Evolutionary conservation across 1,284 basidiomycete genomes (phyloP), one percentile per base, ranked within the genome.

Genomic region (Malassezia globosa): DNA sequence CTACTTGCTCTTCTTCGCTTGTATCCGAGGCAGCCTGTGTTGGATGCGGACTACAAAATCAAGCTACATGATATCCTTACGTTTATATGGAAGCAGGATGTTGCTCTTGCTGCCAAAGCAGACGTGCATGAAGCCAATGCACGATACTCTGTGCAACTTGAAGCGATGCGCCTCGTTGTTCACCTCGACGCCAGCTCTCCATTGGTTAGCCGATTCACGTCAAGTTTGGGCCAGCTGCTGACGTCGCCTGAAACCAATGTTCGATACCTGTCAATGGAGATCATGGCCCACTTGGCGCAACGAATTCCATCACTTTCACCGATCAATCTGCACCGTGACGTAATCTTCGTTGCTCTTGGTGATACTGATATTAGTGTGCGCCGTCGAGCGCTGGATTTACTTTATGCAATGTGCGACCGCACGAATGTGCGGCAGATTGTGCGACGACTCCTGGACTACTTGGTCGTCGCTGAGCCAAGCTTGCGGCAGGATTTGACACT

Each of bases 111-210:
- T 2, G 2, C 23, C 14, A 35, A 19, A 16, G 80, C 87, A 61
- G 96, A 96, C 63, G 85, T 96, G 11, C 94, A 97, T 69, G 94
- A 97, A 71, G 95, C 94, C 72, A 97, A 97, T 63, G 94, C 92
- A 10, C 89, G 94, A 69, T 90, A 96, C 69, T 86, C 94, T 3
- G 82, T 99, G n/a, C 78, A 97, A 7, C 97, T 97, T 64, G 94
- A 99, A 74, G 92, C 92, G 5, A 97, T 97, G 69, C 81, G 89
- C 59, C 82, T 97, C 37, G 90, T 89, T 13, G 97, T 99, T 58
- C 94, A 99, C 73, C 75, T 97, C 53, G 89, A 97, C 72, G 83
- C 87, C 34, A 87, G 82, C 57, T 95, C 90, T 1, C 80, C 82
- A 8, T 78, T 96, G 8, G 92, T 96, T 5, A 79, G 81, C 48